Evolutionary conservation across 1,284 basidiomycete genomes (phyloP).

Genomic region (Leccinum proliferum): DNA sequence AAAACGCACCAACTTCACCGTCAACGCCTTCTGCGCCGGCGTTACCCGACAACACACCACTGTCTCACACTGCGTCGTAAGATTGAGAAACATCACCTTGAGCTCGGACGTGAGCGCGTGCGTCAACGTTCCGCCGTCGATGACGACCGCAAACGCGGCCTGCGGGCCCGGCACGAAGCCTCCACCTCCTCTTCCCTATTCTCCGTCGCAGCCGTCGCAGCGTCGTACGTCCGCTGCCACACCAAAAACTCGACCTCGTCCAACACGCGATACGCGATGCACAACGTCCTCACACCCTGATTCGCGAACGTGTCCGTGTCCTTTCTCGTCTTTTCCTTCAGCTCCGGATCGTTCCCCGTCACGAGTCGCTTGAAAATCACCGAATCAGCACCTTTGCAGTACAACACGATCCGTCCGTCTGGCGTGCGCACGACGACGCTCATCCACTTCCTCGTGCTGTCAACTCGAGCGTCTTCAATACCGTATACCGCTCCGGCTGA

Average conservation of each 20-base stretch:
- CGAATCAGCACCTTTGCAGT: conserved; percentile 96
- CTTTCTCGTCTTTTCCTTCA: conserved; percentile 76
- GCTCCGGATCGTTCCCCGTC: conserved; percentile 62
- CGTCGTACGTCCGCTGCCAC: conserved; percentile 84
- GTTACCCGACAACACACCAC: conserved; percentile 98
- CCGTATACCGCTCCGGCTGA: conserved; percentile 75
- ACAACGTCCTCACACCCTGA: conserved; percentile 86
- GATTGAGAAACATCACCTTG: conserved; percentile 83
- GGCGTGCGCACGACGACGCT: conserved; percentile 83
- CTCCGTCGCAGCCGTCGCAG: conserved; percentile 67
- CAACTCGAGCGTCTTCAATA: conserved; percentile 89
- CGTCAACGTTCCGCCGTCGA: conserved; percentile 91
- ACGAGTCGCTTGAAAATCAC: conserved; percentile 88
- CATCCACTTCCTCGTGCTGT: conserved; percentile 92
- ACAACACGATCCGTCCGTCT: conserved; percentile 77
- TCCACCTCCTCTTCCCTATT: conserved; percentile 91
- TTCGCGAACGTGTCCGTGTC: conserved; percentile 96
- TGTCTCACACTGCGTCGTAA: conserved; percentile 94
- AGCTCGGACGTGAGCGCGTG: conserved; percentile 76
- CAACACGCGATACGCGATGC: conserved; percentile 81
- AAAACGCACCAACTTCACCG: conserved; percentile 78
- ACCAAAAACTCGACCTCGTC: conserved; percentile 78
- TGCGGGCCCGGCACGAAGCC: conserved; percentile 62
- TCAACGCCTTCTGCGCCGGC: conserved; percentile 94
- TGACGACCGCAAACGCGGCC: conserved; percentile 88